Evolutionary conservation across 1,284 basidiomycete genomes (phyloP).

Genomic region (Gastroboletus turbinatus): DNA sequence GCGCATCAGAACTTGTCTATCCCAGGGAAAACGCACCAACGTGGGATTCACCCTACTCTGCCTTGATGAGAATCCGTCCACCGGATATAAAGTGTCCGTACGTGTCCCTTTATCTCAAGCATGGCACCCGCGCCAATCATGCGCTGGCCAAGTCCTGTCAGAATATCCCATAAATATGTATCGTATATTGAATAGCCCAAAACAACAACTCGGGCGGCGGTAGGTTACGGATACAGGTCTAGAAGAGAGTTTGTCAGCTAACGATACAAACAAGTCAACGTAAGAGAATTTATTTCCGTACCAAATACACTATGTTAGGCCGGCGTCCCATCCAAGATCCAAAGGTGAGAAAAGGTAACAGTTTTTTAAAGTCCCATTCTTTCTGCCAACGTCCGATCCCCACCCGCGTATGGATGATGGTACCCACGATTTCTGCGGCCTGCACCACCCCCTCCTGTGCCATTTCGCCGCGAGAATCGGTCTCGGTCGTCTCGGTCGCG

Average conservation of each 20-base stretch:
- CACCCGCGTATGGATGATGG: conserved; percentile 36
- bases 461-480: conserved; percentile 38
- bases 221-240: conserved; percentile 35
- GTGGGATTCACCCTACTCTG: neutral
- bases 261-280: conserved; percentile 26
- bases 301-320: conserved; percentile 43
- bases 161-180: conserved; percentile 28
- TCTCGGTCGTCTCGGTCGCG: conserved; percentile 36
- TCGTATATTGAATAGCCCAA: conserved; percentile 20
- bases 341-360: conserved; percentile 19
- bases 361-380: conserved; percentile 62
- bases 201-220: conserved; percentile 7
- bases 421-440: conserved; percentile 33
- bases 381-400: conserved; percentile 78
- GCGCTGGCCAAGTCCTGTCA: neutral
- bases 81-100: neutral
- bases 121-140: neutral
- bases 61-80: neutral
- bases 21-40: neutral
- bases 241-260: conserved; percentile 27
- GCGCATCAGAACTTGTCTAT: neutral
- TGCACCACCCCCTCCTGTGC: conserved; percentile 23
- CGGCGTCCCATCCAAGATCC: conserved; percentile 21
- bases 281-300: conserved; percentile 32
- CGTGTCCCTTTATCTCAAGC: neutral